A percentile compares a stretch with the other conserved stretches of the same genome.
phyloP scores from a whole-genome alignment of 2,329 filamentous ascomycete genomes.

The Waltergamsia citrina region DNA sequence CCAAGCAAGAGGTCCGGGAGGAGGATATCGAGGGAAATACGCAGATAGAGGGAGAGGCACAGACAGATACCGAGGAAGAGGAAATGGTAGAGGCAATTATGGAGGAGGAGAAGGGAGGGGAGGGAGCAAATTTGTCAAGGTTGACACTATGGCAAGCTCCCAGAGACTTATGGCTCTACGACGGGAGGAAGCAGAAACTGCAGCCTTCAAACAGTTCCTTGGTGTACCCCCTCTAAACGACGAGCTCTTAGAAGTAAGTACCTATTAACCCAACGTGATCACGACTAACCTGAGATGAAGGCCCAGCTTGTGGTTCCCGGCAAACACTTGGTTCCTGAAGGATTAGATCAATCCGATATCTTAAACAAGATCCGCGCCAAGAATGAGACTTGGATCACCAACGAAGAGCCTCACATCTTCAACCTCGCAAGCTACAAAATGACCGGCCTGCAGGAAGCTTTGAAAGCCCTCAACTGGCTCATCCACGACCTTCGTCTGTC shows the following conservation, averaged over 20 bases:
- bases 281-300: conserved; percentile 5
- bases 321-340: conserved; percentile 14
- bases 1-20: too few relatives aligned
- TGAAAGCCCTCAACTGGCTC: conserved; percentile 17
- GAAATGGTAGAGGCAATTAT: too few relatives aligned
- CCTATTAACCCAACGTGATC: neutral
- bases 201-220: too few relatives aligned
- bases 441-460: conserved; percentile 14
- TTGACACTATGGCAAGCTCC: too few relatives aligned
- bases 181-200: too few relatives aligned
- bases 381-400: conserved; percentile 20
- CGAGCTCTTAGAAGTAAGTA: conserved; percentile 12
- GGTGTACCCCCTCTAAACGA: conserved; percentile 7
- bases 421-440: conserved; percentile 14
- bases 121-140: too few relatives aligned
- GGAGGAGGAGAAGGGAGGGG: too few relatives aligned
- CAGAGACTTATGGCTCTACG: too few relatives aligned
- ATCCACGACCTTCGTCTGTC: conserved; percentile 21
- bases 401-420: conserved; percentile 12
- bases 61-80: too few relatives aligned
- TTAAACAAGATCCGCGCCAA: conserved; percentile 17
- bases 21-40: too few relatives aligned
- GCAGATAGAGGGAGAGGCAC: too few relatives aligned
- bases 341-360: conserved; percentile 10
- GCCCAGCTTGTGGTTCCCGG: conserved; percentile 18